Conservation (phyloP, 192 early-diverging fungal genomes). For the Phlyctochytrium bullatum region DNA sequence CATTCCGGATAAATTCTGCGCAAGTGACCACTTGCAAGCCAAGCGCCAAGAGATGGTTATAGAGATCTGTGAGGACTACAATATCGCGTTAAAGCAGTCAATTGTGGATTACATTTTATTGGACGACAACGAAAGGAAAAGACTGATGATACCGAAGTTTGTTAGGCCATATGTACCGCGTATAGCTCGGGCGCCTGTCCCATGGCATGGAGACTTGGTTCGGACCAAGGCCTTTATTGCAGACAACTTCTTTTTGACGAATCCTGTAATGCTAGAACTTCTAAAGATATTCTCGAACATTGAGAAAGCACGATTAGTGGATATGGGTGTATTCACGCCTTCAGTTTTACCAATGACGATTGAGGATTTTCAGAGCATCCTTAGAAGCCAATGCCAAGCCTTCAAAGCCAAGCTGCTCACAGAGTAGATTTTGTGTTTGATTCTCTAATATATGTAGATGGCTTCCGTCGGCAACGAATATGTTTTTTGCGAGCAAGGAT, state of each 20-base stretch:
- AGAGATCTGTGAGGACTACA: constrained; percentile 45
- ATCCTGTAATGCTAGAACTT: constrained; percentile 52
- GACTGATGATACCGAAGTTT: constrained; percentile 48
- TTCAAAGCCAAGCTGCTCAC: constrained; percentile 54
- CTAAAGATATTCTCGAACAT: constrained; percentile 43
- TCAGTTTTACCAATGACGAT: constrained; percentile 51
- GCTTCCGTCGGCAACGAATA: constrained; percentile 58
- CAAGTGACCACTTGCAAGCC: constrained; percentile 26
- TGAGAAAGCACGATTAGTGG: constrained; percentile 38
- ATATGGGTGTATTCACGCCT: constrained; percentile 48
- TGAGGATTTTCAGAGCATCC: constrained; percentile 53
- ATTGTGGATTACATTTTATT: constrained; percentile 62
- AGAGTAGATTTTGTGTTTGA: constrained; percentile 32
- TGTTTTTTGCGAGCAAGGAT: constrained; percentile 57
- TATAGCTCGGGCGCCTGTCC: constrained; percentile 57
- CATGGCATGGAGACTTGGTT: constrained; percentile 51
- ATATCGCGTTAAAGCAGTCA: constrained; percentile 43
- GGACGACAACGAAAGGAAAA: constrained; percentile 45
- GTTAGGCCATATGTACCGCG: constrained; percentile 30
- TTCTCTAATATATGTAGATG: constrained; percentile 33
- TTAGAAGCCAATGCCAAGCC: constrained; percentile 50
- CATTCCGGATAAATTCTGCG: constrained; percentile 31
- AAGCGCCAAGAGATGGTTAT: constrained; percentile 27
- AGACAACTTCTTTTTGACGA: constrained; percentile 55
- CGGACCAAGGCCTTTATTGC: constrained; percentile 33